phyloP scores from a whole-genome alignment of 2,329 filamentous ascomycete genomes.

The Apiospora saccharicola region DNA sequence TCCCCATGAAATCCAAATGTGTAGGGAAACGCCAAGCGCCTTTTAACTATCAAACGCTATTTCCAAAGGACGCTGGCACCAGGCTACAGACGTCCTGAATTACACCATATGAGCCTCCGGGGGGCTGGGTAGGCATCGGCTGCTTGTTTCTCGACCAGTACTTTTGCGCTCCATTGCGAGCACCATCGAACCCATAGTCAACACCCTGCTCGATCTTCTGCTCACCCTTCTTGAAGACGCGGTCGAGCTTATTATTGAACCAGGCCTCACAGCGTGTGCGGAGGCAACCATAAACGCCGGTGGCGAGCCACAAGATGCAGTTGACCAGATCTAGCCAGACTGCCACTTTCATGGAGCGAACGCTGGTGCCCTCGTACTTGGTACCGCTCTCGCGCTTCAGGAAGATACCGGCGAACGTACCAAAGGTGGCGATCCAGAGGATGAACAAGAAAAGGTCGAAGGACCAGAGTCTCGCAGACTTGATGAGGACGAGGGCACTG shows the following conservation, averaged over 20 bases:
- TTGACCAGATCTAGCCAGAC: slow-evolving; percentile 77
- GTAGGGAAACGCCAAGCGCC: slow-evolving; percentile 8
- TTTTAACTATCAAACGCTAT: background rate
- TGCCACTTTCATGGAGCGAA: slow-evolving; percentile 69
- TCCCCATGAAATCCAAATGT: background rate
- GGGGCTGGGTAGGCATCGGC: background rate
- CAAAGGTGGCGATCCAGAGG: slow-evolving; percentile 72
- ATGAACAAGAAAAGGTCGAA: slow-evolving; percentile 54
- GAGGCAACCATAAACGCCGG: slow-evolving; percentile 49
- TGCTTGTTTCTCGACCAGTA: background rate
- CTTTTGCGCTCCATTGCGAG: background rate
- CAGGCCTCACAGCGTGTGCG: slow-evolving; percentile 43
- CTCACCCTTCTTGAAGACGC: slow-evolving; percentile 16
- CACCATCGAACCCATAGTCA: background rate
- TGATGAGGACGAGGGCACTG: slow-evolving; percentile 46
- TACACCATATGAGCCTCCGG: background rate
- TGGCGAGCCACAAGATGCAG: slow-evolving; percentile 69
- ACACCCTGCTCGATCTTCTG: background rate
- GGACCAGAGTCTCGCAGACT: slow-evolving; percentile 46
- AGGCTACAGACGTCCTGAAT: slow-evolving; percentile 10
- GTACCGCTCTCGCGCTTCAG: slow-evolving; percentile 64
- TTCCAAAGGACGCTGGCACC: slow-evolving; percentile 6
- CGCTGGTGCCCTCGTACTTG: slow-evolving; percentile 53
- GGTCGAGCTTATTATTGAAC: slow-evolving; percentile 7
- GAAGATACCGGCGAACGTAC: slow-evolving; percentile 76